Conservation (phyloP, 1,139 yeast genomes). For the Pichia sp. region DNA sequence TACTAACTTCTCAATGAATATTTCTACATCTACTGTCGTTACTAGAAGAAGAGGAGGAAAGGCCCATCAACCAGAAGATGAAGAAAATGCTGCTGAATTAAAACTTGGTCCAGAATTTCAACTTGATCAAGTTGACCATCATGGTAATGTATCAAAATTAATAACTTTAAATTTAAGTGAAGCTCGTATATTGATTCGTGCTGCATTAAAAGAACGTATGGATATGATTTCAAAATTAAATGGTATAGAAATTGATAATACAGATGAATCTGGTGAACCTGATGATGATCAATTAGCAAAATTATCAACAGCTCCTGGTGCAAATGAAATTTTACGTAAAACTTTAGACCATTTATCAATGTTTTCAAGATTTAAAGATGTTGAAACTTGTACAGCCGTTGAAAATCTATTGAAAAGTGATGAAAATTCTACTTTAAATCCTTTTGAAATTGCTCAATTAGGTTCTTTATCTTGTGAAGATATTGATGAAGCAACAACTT, state of each 20-base stretch:
- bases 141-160: conserved; percentile 69
- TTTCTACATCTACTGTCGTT: conserved; percentile 83
- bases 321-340: conserved; percentile 74
- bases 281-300: conserved; percentile 61
- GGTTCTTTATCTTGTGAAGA: conserved; percentile 95
- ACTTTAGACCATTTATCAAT: conserved; percentile 82
- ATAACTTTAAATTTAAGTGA: conserved; percentile 85
- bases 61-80: conserved; percentile 61
- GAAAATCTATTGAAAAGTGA: conserved; percentile 73
- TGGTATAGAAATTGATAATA: conserved; percentile 29
- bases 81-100: conserved; percentile 83
- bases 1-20: conserved; percentile 49
- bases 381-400: conserved; percentile 89
- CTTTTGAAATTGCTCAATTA: conserved; percentile 92
- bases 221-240: conserved; percentile 36
- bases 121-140: conserved; percentile 69
- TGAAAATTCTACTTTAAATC: conserved; percentile 68
- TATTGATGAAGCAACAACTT: conserved; percentile 93
- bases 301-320: conserved; percentile 57
- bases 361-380: conserved; percentile 86
- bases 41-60: conserved; percentile 69
- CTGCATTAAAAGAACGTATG: conserved; percentile 77
- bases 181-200: conserved; percentile 82
- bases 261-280: conserved; percentile 45
- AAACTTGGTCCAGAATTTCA: conserved; percentile 93